Base-by-base conservation (phyloP, 2,329 filamentous ascomycete species). In the Furcasterigmium furcatum region DNA sequence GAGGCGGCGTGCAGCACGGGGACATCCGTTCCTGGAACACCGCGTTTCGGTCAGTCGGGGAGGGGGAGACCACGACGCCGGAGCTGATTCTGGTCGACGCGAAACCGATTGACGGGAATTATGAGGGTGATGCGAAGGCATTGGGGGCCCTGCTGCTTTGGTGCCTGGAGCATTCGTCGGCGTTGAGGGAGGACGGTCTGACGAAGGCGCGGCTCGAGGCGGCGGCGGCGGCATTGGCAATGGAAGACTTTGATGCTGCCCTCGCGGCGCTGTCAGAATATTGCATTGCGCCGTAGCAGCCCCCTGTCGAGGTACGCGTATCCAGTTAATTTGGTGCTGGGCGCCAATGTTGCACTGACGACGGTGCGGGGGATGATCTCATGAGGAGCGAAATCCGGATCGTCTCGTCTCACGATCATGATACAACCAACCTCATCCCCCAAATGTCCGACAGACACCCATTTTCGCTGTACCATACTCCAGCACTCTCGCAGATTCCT, bases 1-100 rank as follows among this genome's bases (percentile, higher is more conserved):
- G 20, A 4, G 16, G 19, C n/a, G 36, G 36, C 19, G 25, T 45
- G 25, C 25, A 39, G 35, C 43, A 45, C 20, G 43, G 43, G 5
- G 43, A 45, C 27, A 45, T 45, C 5, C 34, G 36, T 14, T 16
- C 32, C 16, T 45, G 43, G 43, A 45, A 45, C 36, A 29, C 29
- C 25, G 24, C 29, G 12, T 8, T 45, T 4, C 36, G 40, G 18
- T 12, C 36, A 8, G 20, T 4, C 5, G 7, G 13, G 9, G 32
- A 18, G 14, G 32, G 14, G 7, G 14, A n/a, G 14, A 6, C 32
- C 7, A 14, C 8, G 7, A 27, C 7, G 7, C 24, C 24, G 12
- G 20, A 30, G 20, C 24, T 45, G 9, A 19, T 40, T 16, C 14
- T 45, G 3, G 29, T 45, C 14, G 43, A 45, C 38, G 32, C 40